These are phyloP conservation scores for Hericium alpestre DNA, from an alignment of 768 basidiomycete genomes.

Conservation along the genomic window DNA sequence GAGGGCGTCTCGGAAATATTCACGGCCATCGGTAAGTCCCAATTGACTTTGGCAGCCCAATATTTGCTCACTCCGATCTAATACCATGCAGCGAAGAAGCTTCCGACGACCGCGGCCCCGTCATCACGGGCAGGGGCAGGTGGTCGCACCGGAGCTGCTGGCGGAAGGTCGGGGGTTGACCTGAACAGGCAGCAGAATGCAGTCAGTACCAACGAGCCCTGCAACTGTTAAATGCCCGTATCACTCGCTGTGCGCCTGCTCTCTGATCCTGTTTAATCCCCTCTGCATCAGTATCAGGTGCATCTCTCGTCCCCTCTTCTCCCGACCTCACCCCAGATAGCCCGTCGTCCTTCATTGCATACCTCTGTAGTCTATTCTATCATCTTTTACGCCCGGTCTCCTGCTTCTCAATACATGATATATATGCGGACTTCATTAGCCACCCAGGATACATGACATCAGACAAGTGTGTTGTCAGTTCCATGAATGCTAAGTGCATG, in stretches of 20 bases:
- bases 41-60: neutral
- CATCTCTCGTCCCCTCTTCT: neutral
- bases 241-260: slow-evolving; percentile 1
- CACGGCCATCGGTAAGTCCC: slow-evolving; percentile 63
- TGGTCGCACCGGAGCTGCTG: slow-evolving; percentile 39
- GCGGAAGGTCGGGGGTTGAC: slow-evolving; percentile 58
- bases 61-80: slow-evolving; percentile 1
- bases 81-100: slow-evolving; percentile 59
- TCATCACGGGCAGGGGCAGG: slow-evolving; percentile 42
- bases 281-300: too few relatives aligned
- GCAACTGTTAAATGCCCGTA: slow-evolving; percentile 53
- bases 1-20: slow-evolving; percentile 83
- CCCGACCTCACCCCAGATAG: slow-evolving; percentile 3
- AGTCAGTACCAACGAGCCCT: slow-evolving; percentile 50
- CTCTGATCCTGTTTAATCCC: too few relatives aligned
- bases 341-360: slow-evolving; percentile 7
- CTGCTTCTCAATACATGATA: slow-evolving; percentile 30
- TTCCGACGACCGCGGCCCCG: slow-evolving; percentile 72
- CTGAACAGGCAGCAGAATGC: slow-evolving; percentile 55
- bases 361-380: slow-evolving; percentile 19
- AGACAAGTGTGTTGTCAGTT: neutral
- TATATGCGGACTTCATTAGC: slow-evolving; percentile 16
- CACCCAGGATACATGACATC: too few relatives aligned
- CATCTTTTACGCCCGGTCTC: slow-evolving; percentile 18
- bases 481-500: neutral